Evolutionary conservation across 345 rosid species (phyloP), one percentile per base, ranked within the genome.

Genomic region (Limnanthes douglasii): DNA sequence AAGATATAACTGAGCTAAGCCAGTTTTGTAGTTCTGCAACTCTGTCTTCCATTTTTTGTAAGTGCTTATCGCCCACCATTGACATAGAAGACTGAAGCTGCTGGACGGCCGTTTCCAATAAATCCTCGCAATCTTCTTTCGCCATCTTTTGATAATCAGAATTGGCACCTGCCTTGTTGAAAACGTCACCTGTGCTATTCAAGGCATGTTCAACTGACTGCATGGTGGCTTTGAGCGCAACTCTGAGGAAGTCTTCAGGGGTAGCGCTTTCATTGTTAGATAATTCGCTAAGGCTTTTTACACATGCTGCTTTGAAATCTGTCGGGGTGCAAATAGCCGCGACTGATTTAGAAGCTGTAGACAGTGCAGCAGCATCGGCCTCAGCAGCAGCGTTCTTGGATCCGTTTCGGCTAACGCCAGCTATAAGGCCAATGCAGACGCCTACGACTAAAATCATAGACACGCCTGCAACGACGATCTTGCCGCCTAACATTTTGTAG

Each of bases 1-100:
- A 68, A 0, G 75, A 68, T 4, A 58, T 36, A 10, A 61, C 75
- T 12, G 75, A 66, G 36, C 62, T 72, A 6, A 68, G 21, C 69
- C 67, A 72, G 30, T 52, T 72, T 27, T 44, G 50, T 1, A 64
- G 54, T 46, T 64, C 75, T 5, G 45, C 46, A 15, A 35, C 36
- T 0, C 53, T 44, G 3, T 51, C 54, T 1, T 17, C 22, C 43
- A 57, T 37, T 1, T 38, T 32, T 18, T 60, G 66, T 40, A 60
- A 2, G 10, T 41, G 31, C 11, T 45, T 54, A 4, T 60, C 54
- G 0, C 59, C 68, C 5, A 72, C 66, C 39, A 39, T 24, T 10
- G 66, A 52, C 39, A 41, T 43, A 1, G 65, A 51, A 10, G 64
- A 53, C 31, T 72, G 66, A 12, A 68, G 64, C 60, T 64, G 69